A percentile compares a stretch with the other conserved stretches of the same genome.
These are phyloP conservation scores for Nakaseomyces kungkrabaensis DNA, from an alignment of 1,139 yeast species.

Conservation along the genomic window DNA sequence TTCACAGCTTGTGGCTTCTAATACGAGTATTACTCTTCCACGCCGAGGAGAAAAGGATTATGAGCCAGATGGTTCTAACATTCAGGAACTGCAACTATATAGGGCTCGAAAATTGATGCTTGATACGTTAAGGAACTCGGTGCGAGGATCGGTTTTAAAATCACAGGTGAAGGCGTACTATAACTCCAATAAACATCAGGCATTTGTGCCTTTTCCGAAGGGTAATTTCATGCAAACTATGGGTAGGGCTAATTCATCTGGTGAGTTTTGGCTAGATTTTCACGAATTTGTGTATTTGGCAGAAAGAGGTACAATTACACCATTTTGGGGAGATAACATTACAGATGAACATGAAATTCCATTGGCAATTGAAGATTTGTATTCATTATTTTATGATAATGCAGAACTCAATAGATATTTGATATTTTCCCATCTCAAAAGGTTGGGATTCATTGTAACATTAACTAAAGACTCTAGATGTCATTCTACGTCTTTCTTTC, in stretches of 20 bases:
- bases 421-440: slow-evolving; percentile 65
- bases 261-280: slow-evolving; percentile 43
- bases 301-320: slow-evolving; percentile 72
- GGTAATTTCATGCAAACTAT: slow-evolving; percentile 70
- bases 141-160: slow-evolving; percentile 48
- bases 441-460: slow-evolving; percentile 66
- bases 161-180: slow-evolving; percentile 41
- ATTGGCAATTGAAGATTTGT: slow-evolving; percentile 57
- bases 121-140: slow-evolving; percentile 45
- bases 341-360: slow-evolving; percentile 28
- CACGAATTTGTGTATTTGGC: slow-evolving; percentile 69
- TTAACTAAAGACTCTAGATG: slow-evolving; percentile 4
- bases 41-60: slow-evolving; percentile 79
- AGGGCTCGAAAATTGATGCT: slow-evolving; percentile 66
- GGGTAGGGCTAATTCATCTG: slow-evolving; percentile 48
- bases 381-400: slow-evolving; percentile 39
- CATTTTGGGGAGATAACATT: slow-evolving; percentile 33
- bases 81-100: slow-evolving; percentile 44
- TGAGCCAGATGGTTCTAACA: slow-evolving; percentile 69
- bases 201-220: slow-evolving; percentile 46
- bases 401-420: slow-evolving; percentile 49
- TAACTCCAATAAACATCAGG: slow-evolving; percentile 34
- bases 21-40: slow-evolving; percentile 34
- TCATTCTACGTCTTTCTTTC: slow-evolving; percentile 13
- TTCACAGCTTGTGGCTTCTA: slow-evolving; percentile 21